These are phyloP conservation scores for Xylariaceae sp. DNA, from an alignment of 2,329 filamentous ascomycete genomes.

Conservation along the genomic window DNA sequence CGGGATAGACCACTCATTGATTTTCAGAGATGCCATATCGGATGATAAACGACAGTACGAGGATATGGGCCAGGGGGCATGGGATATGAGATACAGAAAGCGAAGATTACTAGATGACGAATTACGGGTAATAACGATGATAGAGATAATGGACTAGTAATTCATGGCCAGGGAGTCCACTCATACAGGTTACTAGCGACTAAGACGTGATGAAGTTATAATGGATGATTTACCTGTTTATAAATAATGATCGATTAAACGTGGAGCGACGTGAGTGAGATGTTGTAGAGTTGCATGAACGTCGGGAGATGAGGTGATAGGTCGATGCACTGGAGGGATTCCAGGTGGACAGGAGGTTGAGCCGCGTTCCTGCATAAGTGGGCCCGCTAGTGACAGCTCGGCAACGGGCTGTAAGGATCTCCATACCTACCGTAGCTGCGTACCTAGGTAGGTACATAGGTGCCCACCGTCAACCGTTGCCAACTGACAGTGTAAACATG, in stretches of 20 bases:
- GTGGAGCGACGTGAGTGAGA: neutral
- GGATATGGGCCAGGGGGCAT: neutral
- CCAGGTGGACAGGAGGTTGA: neutral
- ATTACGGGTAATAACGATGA: too few species aligned
- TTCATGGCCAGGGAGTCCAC: too few species aligned
- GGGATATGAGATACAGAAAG: neutral
- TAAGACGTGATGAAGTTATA: too few species aligned
- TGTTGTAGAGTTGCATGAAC: neutral
- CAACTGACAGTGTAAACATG: too few species aligned
- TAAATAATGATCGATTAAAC: too few species aligned
- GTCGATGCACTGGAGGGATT: too few species aligned
- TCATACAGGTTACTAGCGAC: too few species aligned
- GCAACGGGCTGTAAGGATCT: too few species aligned
- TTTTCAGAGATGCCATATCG: neutral
- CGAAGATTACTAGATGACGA: neutral
- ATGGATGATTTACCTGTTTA: neutral
- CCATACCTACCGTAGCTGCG: neutral
- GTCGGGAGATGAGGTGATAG: neutral
- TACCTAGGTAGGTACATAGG: too few species aligned
- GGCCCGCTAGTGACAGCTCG: neutral
- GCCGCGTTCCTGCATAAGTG: neutral
- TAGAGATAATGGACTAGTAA: too few species aligned
- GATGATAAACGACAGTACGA: neutral
- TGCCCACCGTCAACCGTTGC: too few species aligned
- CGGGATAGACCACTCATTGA: too few species aligned